Percentiles rank a stretch among this genome's conserved stretches.
These are phyloP conservation scores for Huntiella omanensis DNA, from an alignment of 2,329 filamentous ascomycete genomes.

Conservation along the genomic window DNA sequence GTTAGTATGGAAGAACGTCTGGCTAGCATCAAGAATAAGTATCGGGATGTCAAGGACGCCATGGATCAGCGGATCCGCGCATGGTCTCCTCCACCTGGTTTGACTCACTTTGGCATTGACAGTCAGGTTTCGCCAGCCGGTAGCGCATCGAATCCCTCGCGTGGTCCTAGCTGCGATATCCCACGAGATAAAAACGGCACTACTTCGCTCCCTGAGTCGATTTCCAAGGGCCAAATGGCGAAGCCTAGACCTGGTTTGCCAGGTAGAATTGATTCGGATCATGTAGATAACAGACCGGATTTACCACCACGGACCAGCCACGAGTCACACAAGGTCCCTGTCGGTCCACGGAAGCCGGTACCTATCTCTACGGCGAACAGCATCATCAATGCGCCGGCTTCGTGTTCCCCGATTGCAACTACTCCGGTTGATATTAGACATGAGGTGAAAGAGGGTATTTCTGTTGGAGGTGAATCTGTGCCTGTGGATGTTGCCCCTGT, in stretches of 20 bases:
- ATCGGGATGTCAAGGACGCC: conserved; percentile 39
- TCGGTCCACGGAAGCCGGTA: conserved; percentile 3
- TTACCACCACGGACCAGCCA: conserved; percentile 5
- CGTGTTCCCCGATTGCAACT: conserved; percentile 2
- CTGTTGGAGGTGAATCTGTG: neutral
- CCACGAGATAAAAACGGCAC: conserved; percentile 28
- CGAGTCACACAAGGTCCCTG: conserved; percentile 6
- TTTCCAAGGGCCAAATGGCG: too few species aligned
- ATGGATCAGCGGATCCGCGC: conserved; percentile 33
- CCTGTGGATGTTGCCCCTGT: neutral
- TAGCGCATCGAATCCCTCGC: conserved; percentile 14
- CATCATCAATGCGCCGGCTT: neutral
- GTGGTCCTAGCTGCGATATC: conserved; percentile 17
- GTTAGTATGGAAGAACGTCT: conserved; percentile 21
- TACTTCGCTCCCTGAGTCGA: conserved; percentile 16
- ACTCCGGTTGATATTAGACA: neutral
- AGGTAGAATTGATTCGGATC: neutral
- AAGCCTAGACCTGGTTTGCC: neutral
- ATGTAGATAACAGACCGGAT: conserved; percentile 1
- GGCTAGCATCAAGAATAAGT: conserved; percentile 41
- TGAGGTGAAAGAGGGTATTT: neutral
- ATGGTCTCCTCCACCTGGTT: conserved; percentile 30
- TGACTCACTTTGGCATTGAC: conserved; percentile 8
- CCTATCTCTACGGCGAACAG: neutral
- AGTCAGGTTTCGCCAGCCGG: conserved; percentile 12